Evolutionary conservation across 495 filamentous ascomycete genomes (phyloP).

Genomic region (Penicillium atrosanguineum): DNA sequence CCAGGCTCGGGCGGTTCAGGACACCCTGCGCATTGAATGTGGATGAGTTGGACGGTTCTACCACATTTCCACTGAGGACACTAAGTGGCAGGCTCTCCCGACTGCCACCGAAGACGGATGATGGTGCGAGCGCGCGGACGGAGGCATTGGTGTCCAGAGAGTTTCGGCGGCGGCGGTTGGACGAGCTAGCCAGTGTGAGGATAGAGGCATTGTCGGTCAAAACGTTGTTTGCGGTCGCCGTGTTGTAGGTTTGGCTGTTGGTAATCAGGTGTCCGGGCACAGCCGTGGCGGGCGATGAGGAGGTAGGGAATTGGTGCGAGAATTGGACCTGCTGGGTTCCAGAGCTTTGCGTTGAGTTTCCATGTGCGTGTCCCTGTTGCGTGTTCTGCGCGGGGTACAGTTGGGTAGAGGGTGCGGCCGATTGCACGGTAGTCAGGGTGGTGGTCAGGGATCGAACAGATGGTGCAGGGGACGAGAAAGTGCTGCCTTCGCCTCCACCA

Average conservation of each 20-base stretch:
- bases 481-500: constrained; percentile 73
- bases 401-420: constrained; percentile 66
- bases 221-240: constrained; percentile 87
- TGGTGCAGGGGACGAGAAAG: constrained; percentile 90
- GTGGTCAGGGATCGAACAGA: constrained; percentile 91
- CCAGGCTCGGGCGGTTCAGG: constrained; percentile 51
- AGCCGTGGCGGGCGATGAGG: constrained; percentile 65
- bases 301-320: constrained; percentile 79
- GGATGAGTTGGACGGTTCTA: constrained; percentile 48
- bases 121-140: constrained; percentile 86
- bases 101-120: constrained; percentile 87
- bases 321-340: constrained; percentile 66
- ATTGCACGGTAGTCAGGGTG: constrained; percentile 95
- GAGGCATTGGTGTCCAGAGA: constrained; percentile 96
- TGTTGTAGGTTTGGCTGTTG: constrained; percentile 74
- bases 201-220: constrained; percentile 95
- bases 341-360: constrained; percentile 43
- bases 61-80: constrained; percentile 77
- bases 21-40: constrained; percentile 51
- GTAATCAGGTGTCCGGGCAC: constrained; percentile 75
- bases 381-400: constrained; percentile 44
- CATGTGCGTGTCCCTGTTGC: constrained; percentile 41
- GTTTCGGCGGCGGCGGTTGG: constrained; percentile 81
- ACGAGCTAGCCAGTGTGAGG: constrained; percentile 92
- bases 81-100: constrained; percentile 84